Percentiles rank a stretch among this genome's conserved stretches.
phyloP scores from a whole-genome alignment of 345 rosid genomes.

The Triadica sebifera region DNA sequence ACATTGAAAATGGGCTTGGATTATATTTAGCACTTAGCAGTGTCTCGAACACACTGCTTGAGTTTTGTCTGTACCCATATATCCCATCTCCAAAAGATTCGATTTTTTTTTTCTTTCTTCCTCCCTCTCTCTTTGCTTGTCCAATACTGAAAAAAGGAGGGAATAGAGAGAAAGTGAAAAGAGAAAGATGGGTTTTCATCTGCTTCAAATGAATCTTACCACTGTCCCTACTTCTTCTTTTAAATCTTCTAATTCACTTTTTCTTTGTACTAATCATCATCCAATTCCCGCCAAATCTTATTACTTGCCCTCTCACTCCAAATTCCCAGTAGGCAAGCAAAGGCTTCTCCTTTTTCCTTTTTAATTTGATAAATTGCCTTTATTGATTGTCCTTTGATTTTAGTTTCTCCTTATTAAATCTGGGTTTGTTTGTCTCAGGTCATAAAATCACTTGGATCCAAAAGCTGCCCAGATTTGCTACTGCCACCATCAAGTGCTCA shows the following conservation, averaged over 20 bases:
- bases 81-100: not conserved
- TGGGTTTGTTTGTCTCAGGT: conserved; percentile 10
- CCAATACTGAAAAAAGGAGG: not conserved
- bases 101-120: not conserved
- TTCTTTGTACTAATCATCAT: not conserved
- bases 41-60: not conserved
- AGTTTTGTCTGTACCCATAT: not conserved
- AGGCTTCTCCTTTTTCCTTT: not conserved
- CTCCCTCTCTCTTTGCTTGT: not conserved
- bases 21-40: not conserved
- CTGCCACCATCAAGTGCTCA: conserved; percentile 1
- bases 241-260: conserved; percentile 4
- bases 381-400: not conserved
- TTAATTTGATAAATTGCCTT: not conserved
- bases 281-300: conserved; percentile 1
- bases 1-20: not conserved
- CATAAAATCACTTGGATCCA: conserved; percentile 2
- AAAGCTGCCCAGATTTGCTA: conserved; percentile 6
- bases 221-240: not conserved
- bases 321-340: conserved; percentile 1
- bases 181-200: not conserved
- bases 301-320: not conserved
- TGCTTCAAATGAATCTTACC: not conserved
- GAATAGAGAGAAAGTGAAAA: not conserved
- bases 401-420: not conserved